Evolutionary conservation across 2,329 filamentous ascomycete genomes (phyloP), one percentile per base, ranked within the genome.

Genomic region (Colletotrichum sp.): DNA sequence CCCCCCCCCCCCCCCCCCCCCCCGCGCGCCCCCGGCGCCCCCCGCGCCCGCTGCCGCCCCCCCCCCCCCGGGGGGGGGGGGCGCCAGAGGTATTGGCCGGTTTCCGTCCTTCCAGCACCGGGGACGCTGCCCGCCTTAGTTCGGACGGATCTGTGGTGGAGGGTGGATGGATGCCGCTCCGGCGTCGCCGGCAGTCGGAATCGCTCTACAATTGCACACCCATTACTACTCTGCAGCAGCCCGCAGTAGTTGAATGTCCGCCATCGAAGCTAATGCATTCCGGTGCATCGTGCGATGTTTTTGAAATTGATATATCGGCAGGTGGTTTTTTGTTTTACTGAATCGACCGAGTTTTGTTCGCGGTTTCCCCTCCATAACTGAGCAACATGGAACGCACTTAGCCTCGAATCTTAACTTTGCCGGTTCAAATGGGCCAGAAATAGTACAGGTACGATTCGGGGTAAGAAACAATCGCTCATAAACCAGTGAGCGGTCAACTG

Each of bases 171-270:
- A 34, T 57, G 34, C 74, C 74, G 74, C 74, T 64, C 70, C 74
- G 70, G 74, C 70, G 59, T 76, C 71, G 57, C 70, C 65, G 70
- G 59, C 71, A 61, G 61, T n/a, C 70, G 65, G 59, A 34, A 59
- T 48, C n/a, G 25, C 22, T 27, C 22, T 32, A 27, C n/a, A 13
- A 25, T 34, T 22, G 57, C 30, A 27, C 64, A 30, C 64, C 28
- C 27, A n/a, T n/a, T 27, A 36, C 59, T 22, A 63, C 59, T 63
- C 28, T 32, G 27, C 16, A 22, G 30, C 30, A 63, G n/a, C 30
- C 28, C 59, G 59, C 59, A 63, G 59, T 63, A 63, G 12, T 34
- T n/a, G 32, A 22, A 55, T 36, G 57, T 15, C 57, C 36, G 68
- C 57, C 57, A 70, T 70, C 39, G 34, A 69, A 52, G 68, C 68